Evolutionary conservation across 1,139 yeast species (phyloP), one percentile per base, ranked within the genome.

Genomic region (Blastobotrys serpentis): DNA sequence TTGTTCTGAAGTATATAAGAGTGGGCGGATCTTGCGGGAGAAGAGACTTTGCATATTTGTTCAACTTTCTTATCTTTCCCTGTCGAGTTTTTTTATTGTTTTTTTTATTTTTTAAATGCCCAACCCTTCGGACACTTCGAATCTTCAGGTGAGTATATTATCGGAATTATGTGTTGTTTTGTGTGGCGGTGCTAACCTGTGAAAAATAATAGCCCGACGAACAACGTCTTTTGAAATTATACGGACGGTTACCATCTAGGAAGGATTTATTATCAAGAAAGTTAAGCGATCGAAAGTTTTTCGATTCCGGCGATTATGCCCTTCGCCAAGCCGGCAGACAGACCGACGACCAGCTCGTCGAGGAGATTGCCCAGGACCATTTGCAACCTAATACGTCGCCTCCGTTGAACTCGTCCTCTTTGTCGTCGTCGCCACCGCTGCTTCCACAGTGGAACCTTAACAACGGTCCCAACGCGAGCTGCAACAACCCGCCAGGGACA

Each of bases 301-400:
- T 92, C 63, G 98, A 92, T 63, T 86, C 96, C 53, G 98, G 98
- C 21, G 98, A 92, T 69, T 92, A 92, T 65, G 98, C 98, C 19
- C 79, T 92, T 79, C 87, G 86, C 56, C 84, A 89, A 60, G 86
- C 81, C 4, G 81, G 79, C 48, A 57, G 54, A 42, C 54, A 44
- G 10, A 43, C 56, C 3, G 42, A 53, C 11, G 56, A 53, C 41
- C 48, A 46, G 6, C 57, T 58, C 3, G 61, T 60, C 19, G 49
- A 56, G 14, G 58, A 52, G 44, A 61, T 56, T 39, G 47, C 50
- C 6, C 44, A 40, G 21, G 44, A 46, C 17, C 22, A 32, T 25
- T 7, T 25, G 4, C 45, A 39, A 10, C 30, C 26, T 22, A 26
- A 17, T 11, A 26, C 43, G 18, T 18, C 36, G 16, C 36, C 43